phyloP scores from a whole-genome alignment of 768 basidiomycete species.

The Boletus rex-veris region DNA sequence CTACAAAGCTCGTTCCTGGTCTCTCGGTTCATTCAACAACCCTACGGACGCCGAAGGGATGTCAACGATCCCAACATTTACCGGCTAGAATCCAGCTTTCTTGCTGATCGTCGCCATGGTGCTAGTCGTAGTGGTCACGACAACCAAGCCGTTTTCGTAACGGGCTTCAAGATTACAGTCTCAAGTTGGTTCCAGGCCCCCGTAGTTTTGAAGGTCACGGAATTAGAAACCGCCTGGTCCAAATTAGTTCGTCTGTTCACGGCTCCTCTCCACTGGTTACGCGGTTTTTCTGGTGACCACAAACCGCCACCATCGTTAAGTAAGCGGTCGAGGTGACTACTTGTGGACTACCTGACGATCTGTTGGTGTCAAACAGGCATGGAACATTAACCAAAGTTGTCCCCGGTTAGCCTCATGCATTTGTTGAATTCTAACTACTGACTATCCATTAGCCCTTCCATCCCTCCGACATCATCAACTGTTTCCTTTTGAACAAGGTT shows the following conservation, averaged over 20 bases:
- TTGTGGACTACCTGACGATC: not conserved
- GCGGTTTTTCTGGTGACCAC: not conserved
- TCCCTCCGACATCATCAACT: no score
- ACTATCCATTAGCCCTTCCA: no score
- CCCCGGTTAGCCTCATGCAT: not conserved
- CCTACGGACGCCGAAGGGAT: not conserved
- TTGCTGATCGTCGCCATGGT: not conserved
- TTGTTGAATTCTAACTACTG: no score
- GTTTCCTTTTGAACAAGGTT: no score
- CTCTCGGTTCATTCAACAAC: not conserved
- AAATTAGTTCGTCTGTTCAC: not conserved
- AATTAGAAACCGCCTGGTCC: not conserved
- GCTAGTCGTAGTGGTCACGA: not conserved
- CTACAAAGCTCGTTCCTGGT: not conserved
- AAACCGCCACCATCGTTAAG: not conserved
- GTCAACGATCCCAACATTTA: not conserved
- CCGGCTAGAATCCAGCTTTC: not conserved
- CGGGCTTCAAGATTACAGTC: not conserved
- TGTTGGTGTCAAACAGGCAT: not conserved
- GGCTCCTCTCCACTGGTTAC: not conserved
- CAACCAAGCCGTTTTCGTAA: slow-evolving; percentile 1
- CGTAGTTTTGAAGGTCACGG: not conserved
- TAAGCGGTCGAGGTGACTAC: not conserved
- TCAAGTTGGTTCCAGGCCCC: not conserved
- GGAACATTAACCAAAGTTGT: not conserved